Base-by-base conservation (phyloP, 352 stramenopile genomes). In the Phytopythium helicoides region DNA sequence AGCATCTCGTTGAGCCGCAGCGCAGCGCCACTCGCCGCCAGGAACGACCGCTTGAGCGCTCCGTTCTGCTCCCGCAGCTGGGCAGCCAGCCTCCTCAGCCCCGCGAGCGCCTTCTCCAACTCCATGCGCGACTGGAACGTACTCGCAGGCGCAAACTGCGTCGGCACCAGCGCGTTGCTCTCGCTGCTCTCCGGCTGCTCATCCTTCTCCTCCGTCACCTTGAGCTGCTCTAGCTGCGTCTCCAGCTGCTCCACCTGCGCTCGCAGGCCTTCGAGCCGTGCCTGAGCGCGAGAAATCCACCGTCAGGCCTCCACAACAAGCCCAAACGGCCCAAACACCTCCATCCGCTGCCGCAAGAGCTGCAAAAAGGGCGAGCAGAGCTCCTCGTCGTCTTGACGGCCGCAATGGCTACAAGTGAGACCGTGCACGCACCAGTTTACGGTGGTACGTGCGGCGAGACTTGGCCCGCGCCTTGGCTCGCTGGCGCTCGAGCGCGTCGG, bases 51-150 rank as follows among this genome's bases (percentile, higher is more conserved):
- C 10, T 28, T 15, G 11, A 53, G 47, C 33, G 9, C 18, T 14
- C 18, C 35, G 47, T 53, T 53, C 34, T 53, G 33, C 7, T 28
- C 26, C 16, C 31, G 45, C 14, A 52, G 26, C 45, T 28, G 45
- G 3, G 28, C 45, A 11, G 12, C 28, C 6, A 38, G 16, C 9
- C 22, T 9, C 16, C 28, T 19, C 14, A 47, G 7, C 40, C 5
- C 22, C 11, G 21, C 11, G 10, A 47, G 40, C 21, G 21, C 21
- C 22, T 47, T 16, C 21, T 47, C 40, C 2, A 19, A 3, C 22
- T 33, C 28, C 31, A 28, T 41, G 26, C n/a, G 4, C 45, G 45
- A 25, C 10, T n/a, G 25, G 31, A 37, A 16, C n/a, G 28, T 3
- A 28, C 9, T 12, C 19, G 26, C 14, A 26, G 28, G 28, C 28